Evolutionary conservation across 2,329 filamentous ascomycete species (phyloP), one percentile per base, ranked within the genome.

Genomic region (Ophiostoma sp.): DNA sequence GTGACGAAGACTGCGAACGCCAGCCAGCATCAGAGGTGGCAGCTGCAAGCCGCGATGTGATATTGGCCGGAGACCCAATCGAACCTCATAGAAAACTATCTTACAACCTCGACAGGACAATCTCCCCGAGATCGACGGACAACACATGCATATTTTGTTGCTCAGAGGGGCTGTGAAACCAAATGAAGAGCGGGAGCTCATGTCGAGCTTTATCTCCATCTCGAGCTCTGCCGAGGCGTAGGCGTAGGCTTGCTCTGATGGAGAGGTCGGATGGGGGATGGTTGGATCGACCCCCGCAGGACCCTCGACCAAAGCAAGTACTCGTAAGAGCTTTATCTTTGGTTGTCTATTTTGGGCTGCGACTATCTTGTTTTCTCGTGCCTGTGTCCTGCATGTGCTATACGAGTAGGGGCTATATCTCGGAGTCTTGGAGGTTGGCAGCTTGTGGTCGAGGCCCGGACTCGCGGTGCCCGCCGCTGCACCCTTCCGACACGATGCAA

Each of bases 401-500:
- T 18, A n/a, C 27, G 47, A 49, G 47, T 49, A 49, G 47, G 14
- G 7, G 47, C 47, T 49, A 16, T 27, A 27, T 27, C 27, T 27
- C 27, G 27, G 27, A 27, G 27, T 27, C 27, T 27, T 27, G 27
- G 27, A 27, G 27, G 27, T 27, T 27, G 27, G 27, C 27, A 27
- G 27, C 27, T 27, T 27, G 27, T 27, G 27, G 27, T 27, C 27
- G 27, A 27, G 27, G 27, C 27, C 27, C 27, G 27, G 27, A 27
- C 27, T 27, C 27, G 27, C 27, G 27, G 27, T 27, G 27, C 27
- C 27, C 27, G 42, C 11, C n/a, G 5, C 58, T 63, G 40, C 40
- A 63, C 42, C 16, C 60, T 63, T 63, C 60, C 60, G 60, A 40
- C 60, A 42, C 60, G 60, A 63, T 63, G 60, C 60, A 44, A 44